Evolutionary conservation across 176 grass and related monocot species (phyloP).

Genomic region (Bolboschoenus planiculmis): DNA sequence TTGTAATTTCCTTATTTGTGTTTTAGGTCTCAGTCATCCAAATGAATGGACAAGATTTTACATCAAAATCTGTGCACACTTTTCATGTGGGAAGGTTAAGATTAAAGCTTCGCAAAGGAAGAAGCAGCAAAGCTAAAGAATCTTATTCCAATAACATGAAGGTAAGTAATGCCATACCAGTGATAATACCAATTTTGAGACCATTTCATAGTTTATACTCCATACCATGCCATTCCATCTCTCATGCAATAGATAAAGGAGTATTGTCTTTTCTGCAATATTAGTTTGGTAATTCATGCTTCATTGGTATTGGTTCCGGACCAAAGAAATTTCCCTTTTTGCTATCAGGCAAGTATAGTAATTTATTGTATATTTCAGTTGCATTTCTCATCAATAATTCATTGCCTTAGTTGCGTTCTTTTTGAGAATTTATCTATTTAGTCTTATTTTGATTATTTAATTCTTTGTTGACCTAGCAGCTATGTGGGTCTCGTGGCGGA

Average conservation of each 20-base stretch:
- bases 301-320: neutral
- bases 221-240: neutral
- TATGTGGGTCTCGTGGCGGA: conserved; percentile 79
- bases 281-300: neutral
- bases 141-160: conserved; percentile 78
- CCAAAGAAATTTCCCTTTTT: neutral
- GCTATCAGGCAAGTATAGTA: neutral
- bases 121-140: conserved; percentile 86
- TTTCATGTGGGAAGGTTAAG: conserved; percentile 78
- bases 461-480: conserved; percentile 33
- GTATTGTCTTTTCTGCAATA: neutral
- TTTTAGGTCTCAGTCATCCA: conserved; percentile 74
- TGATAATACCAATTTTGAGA: neutral
- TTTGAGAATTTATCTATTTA: conserved; percentile 25
- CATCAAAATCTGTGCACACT: conserved; percentile 65
- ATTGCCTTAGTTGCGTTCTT: neutral
- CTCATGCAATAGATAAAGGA: neutral
- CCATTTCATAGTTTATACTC: neutral
- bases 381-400: neutral
- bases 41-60: conserved; percentile 71
- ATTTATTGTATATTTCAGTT: neutral
- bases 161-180: conserved; percentile 33
- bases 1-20: conserved; percentile 17
- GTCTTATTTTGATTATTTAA: neutral
- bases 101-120: conserved; percentile 82